Evolutionary conservation across 2,329 filamentous ascomycete species (phyloP).

Genomic region (Paraconiothyrium brasiliense): DNA sequence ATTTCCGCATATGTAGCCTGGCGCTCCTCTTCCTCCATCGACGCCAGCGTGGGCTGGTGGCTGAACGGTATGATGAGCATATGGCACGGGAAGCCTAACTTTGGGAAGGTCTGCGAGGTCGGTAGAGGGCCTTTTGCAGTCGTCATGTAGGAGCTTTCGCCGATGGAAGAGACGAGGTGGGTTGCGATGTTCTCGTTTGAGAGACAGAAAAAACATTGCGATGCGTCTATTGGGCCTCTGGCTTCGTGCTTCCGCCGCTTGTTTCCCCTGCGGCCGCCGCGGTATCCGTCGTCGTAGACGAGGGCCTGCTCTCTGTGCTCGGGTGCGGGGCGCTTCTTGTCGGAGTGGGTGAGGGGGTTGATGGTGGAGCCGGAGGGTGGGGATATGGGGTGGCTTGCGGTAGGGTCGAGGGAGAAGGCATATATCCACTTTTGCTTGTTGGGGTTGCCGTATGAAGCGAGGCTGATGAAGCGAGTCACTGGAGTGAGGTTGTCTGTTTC

Average conservation of each 20-base stretch:
- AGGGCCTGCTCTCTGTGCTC: constrained; percentile 46
- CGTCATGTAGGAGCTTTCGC: constrained; percentile 86
- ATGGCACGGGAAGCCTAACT: constrained; percentile 81
- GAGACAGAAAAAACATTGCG: constrained; percentile 93
- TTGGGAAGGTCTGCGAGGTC: constrained; percentile 73
- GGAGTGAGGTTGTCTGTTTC: constrained; percentile 62
- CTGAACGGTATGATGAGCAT: constrained; percentile 89
- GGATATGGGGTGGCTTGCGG: constrained; percentile 66
- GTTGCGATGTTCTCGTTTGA: constrained; percentile 84
- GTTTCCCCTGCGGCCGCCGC: constrained; percentile 49
- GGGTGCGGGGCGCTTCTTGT: constrained; percentile 66
- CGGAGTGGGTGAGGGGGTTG: constrained; percentile 71
- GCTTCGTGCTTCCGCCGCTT: constrained; percentile 50
- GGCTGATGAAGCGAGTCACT: constrained; percentile 88
- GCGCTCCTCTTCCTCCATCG: constrained; percentile 69
- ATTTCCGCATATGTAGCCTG: constrained; percentile 78
- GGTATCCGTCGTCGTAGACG: constrained; percentile 47
- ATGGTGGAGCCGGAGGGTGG: constrained; percentile 77
- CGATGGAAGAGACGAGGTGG: constrained; percentile 91
- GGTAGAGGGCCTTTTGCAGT: constrained; percentile 91
- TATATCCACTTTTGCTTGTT: constrained; percentile 84
- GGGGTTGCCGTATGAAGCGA: constrained; percentile 79
- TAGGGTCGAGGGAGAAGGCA: constrained; percentile 71
- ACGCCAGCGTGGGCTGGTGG: constrained; percentile 78
- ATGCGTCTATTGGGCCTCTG: constrained; percentile 61